A percentile compares a stretch with the other conserved stretches of the same genome.
phyloP scores from a whole-genome alignment of 2,329 filamentous ascomycete genomes.

The Sarocladium brachiariae region DNA sequence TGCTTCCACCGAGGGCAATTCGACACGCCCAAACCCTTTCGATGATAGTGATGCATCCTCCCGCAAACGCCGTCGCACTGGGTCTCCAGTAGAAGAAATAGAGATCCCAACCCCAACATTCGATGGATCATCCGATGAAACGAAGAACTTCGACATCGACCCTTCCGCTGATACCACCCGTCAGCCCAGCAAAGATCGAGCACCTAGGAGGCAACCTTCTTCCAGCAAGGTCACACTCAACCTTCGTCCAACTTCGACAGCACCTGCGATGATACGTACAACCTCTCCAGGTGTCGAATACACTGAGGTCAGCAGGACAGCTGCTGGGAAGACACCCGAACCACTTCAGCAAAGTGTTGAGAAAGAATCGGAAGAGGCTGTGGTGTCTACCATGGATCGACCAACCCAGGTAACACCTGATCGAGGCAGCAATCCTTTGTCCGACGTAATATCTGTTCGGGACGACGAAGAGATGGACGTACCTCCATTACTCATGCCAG shows the following conservation, averaged over 20 bases:
- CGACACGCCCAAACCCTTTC: slow-evolving; percentile 58
- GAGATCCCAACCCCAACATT: neutral
- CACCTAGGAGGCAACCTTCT: neutral
- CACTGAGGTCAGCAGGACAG: neutral
- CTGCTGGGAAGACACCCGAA: slow-evolving; percentile 14
- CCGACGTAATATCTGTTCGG: slow-evolving; percentile 35
- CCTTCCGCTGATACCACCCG: neutral
- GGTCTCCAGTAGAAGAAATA: slow-evolving; percentile 16
- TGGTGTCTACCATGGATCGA: neutral
- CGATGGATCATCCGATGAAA: neutral
- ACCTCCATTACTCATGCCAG: too few relatives aligned
- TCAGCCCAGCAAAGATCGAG: neutral
- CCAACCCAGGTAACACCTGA: slow-evolving; percentile 12
- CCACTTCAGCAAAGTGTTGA: slow-evolving; percentile 39
- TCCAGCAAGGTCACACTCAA: slow-evolving; percentile 57
- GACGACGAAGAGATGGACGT: slow-evolving; percentile 28
- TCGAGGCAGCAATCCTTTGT: slow-evolving; percentile 37
- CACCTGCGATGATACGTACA: slow-evolving; percentile 28
- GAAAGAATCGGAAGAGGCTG: slow-evolving; percentile 15
- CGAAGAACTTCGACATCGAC: neutral
- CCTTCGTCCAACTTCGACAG: slow-evolving; percentile 42
- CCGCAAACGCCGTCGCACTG: slow-evolving; percentile 55
- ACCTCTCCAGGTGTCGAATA: slow-evolving; percentile 14
- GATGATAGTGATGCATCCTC: slow-evolving; percentile 49
- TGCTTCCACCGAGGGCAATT: slow-evolving; percentile 55